Conservation (phyloP, 495 filamentous ascomycete genomes). For the Cercophora newfieldiana region DNA sequence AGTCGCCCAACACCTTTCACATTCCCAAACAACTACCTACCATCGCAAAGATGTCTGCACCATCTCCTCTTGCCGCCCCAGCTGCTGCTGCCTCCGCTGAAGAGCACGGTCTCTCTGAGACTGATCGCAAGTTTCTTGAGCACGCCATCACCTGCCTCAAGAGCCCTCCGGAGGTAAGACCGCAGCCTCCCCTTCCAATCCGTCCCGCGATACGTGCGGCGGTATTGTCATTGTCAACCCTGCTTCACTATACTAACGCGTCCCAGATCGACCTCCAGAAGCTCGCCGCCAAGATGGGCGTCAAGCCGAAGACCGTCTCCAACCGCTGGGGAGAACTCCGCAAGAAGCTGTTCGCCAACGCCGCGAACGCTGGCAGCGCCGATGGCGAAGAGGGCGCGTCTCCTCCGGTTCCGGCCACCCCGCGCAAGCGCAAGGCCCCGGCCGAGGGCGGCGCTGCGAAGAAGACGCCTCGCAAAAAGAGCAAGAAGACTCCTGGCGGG, state of each 20-base stretch:
- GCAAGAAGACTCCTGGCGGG: background rate
- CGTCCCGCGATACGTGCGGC: too few relatives aligned
- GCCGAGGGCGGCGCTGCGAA: background rate
- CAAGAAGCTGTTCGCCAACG: conserved; percentile 11
- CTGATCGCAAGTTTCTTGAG: conserved; percentile 7
- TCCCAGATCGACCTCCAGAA: conserved; percentile 9
- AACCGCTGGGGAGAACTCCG: conserved; percentile 20
- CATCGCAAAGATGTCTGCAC: background rate
- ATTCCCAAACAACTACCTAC: background rate
- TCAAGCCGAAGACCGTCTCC: conserved; percentile 21
- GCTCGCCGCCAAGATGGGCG: conserved; percentile 5
- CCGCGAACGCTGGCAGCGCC: background rate
- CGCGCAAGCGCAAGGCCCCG: conserved; percentile 8
- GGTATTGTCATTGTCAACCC: too few relatives aligned
- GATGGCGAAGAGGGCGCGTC: too few relatives aligned
- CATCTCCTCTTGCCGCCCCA: background rate
- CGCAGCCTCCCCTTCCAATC: background rate
- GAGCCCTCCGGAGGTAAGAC: conserved; percentile 17
- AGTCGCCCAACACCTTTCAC: background rate
- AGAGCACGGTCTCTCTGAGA: background rate
- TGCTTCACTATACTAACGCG: too few relatives aligned
- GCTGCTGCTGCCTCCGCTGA: background rate
- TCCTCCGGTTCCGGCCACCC: background rate
- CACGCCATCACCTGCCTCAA: conserved; percentile 14
- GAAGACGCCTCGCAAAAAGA: background rate